Conservation (phyloP, 306 rosid species). For the Castanea mollissima region DNA sequence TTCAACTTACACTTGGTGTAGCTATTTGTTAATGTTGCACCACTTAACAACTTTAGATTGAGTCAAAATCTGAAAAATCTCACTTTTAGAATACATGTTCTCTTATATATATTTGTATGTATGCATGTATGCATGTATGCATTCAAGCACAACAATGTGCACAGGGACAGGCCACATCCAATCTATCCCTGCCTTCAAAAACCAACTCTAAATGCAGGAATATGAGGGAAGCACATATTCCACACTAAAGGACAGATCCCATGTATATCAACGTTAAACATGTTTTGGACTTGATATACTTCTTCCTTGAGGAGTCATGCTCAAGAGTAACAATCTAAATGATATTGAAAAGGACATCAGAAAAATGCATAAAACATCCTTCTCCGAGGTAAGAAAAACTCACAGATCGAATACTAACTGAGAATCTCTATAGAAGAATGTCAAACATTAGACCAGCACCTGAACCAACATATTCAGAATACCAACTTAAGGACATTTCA, state of each 20-base stretch:
- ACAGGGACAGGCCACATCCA: neutral
- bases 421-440: conserved; percentile 38
- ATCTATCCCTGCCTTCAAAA: neutral
- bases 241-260: neutral
- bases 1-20: neutral
- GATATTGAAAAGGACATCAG: neutral
- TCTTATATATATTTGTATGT: neutral
- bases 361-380: conserved; percentile 16
- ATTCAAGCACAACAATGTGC: neutral
- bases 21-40: neutral
- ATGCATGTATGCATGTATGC: neutral
- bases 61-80: neutral
- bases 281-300: neutral
- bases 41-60: neutral
- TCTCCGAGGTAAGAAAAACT: conserved; percentile 38
- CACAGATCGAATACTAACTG: conserved; percentile 34
- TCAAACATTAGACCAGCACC: conserved; percentile 44
- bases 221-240: neutral
- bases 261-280: neutral
- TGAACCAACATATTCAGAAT: conserved; percentile 44
- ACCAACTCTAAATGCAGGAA: neutral
- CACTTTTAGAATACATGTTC: neutral
- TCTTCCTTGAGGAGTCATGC: neutral
- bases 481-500: conserved; percentile 24
- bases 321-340: conserved; percentile 6